phyloP scores from a whole-genome alignment of 768 basidiomycete genomes.

The Phallus indusiatus region DNA sequence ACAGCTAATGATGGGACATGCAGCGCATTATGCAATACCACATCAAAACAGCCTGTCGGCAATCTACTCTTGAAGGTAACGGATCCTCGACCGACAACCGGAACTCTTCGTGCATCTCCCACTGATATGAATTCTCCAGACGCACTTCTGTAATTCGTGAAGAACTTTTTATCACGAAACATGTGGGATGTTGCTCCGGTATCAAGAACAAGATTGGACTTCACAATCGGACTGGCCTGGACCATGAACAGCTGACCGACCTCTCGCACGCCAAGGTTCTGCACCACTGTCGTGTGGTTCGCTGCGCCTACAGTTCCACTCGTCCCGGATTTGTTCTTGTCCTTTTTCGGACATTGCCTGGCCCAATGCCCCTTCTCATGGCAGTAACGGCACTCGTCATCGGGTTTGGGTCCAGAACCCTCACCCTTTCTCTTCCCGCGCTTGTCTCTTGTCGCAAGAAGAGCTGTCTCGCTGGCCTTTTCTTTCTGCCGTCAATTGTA shows the following conservation, averaged over 20 bases:
- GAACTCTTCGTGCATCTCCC: constrained; percentile 10
- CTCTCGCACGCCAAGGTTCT: constrained; percentile 5
- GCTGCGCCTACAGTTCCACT: not conserved
- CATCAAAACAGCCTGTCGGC: constrained; percentile 1
- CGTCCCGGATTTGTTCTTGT: constrained; percentile 1
- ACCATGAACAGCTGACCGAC: constrained; percentile 1
- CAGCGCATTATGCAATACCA: constrained; percentile 11
- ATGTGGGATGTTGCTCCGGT: constrained; percentile 14
- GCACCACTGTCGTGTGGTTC: constrained; percentile 7
- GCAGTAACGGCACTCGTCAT: constrained; percentile 14
- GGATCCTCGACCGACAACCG: constrained; percentile 10
- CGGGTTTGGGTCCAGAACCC: not conserved
- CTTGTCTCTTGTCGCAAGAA: not conserved
- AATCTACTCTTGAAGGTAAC: constrained; percentile 14
- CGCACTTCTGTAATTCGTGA: constrained; percentile 6
- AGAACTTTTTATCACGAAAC: constrained; percentile 9
- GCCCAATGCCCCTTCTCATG: constrained; percentile 15
- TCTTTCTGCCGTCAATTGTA: not conserved
- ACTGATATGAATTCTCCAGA: constrained; percentile 10
- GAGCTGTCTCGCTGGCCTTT: not conserved
- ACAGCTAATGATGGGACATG: constrained; percentile 14
- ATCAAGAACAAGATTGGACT: constrained; percentile 9
- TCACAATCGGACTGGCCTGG: not conserved
- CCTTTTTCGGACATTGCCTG: constrained; percentile 12
- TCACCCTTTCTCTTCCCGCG: not conserved